Evolutionary conservation across 805 yeast genomes (phyloP).

Genomic region (Yarrowia porcina): DNA sequence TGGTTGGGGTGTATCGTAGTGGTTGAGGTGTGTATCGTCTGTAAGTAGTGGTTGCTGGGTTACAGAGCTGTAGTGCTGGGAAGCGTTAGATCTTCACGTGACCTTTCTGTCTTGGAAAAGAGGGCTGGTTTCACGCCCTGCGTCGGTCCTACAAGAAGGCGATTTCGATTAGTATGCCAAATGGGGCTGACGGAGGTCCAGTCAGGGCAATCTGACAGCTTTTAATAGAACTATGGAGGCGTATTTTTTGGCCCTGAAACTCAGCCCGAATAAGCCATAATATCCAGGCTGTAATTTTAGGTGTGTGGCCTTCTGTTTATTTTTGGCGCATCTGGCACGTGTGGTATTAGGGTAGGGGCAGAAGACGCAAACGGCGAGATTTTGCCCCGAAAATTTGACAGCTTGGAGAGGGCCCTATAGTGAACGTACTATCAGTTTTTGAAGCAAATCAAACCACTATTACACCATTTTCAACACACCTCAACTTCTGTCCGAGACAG

Average conservation of each 20-base stretch:
- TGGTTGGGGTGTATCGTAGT: no score
- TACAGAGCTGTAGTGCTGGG: background rate
- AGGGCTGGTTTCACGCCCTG: background rate
- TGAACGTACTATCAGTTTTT: no score
- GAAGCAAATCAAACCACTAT: background rate
- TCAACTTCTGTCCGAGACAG: no score
- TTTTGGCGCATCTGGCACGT: conserved; percentile 5
- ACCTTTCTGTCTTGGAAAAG: no score
- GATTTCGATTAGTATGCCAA: background rate
- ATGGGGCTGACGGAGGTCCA: background rate
- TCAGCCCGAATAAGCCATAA: no score
- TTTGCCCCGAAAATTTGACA: background rate
- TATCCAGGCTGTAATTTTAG: no score
- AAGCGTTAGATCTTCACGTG: conserved; percentile 1
- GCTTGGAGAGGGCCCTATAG: no score
- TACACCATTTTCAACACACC: no score
- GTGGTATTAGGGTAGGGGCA: background rate
- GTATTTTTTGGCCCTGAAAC: no score
- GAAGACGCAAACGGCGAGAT: background rate
- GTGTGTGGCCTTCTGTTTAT: background rate
- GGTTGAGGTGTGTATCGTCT: background rate
- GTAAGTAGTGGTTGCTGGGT: background rate
- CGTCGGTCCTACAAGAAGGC: no score
- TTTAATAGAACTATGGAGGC: background rate
- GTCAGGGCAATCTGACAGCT: background rate